Conservation (phyloP, 192 early-diverging fungal species). For the Backusella liffmaniae region DNA sequence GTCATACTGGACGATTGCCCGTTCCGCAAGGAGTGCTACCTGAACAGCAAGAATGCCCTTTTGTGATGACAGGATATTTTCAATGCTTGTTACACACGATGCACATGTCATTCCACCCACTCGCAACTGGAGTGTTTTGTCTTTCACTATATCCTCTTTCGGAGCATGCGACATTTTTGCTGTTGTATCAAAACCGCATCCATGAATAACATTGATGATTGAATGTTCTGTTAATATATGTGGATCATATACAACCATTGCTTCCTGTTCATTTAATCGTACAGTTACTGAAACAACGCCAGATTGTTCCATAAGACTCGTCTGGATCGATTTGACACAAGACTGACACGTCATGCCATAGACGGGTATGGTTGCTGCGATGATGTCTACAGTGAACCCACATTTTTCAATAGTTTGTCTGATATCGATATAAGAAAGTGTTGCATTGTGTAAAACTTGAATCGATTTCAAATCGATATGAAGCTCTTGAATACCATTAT, state of each 20-base stretch:
- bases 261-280: not conserved
- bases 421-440: conserved; percentile 32
- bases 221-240: conserved; percentile 52
- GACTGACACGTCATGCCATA: conserved; percentile 86
- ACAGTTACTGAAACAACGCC: conserved; percentile 36
- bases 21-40: conserved; percentile 78
- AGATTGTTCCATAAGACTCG: conserved; percentile 40
- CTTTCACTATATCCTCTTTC: conserved; percentile 32
- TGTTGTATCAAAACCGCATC: conserved; percentile 41
- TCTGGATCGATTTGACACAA: conserved; percentile 73
- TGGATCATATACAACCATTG: conserved; percentile 28
- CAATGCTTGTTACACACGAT: conserved; percentile 75
- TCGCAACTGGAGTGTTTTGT: conserved; percentile 62
- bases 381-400: conserved; percentile 58
- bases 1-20: conserved; percentile 71
- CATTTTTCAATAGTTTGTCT: conserved; percentile 60
- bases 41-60: conserved; percentile 44
- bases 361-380: conserved; percentile 36
- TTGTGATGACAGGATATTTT: conserved; percentile 54
- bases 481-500: conserved; percentile 14
- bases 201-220: conserved; percentile 43
- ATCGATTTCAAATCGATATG: conserved; percentile 21
- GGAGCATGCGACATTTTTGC: conserved; percentile 57
- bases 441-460: conserved; percentile 22
- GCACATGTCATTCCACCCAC: conserved; percentile 92